These are phyloP conservation scores for Brassica nigra DNA, from an alignment of 345 rosid species.

Conservation along the genomic window DNA sequence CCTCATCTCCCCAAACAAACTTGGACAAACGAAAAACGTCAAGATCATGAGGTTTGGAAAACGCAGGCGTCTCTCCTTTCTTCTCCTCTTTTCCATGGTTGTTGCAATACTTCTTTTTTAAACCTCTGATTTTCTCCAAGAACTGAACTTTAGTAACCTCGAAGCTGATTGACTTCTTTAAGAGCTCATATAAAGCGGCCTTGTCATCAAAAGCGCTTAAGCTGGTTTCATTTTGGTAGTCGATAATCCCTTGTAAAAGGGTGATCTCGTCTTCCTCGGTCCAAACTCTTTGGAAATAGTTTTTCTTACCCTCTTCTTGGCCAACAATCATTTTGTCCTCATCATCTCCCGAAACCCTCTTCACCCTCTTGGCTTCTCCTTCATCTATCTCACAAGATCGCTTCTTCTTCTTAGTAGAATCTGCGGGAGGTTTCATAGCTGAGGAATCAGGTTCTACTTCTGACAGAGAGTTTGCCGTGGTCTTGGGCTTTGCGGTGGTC, in stretches of 20 bases:
- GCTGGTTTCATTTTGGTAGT: constrained; percentile 37
- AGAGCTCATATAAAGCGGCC: constrained; percentile 35
- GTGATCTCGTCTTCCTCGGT: constrained; percentile 49
- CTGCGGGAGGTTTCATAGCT: not conserved
- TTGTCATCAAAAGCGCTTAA: not conserved
- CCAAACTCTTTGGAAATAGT: constrained; percentile 43
- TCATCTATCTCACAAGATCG: constrained; percentile 3
- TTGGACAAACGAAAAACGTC: too few relatives aligned
- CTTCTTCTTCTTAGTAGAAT: constrained; percentile 3
- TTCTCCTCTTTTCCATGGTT: too few relatives aligned
- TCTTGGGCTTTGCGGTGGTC: not conserved
- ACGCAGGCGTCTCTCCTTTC: too few relatives aligned
- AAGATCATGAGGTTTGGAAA: too few relatives aligned
- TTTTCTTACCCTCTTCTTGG: constrained; percentile 24
- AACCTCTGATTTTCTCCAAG: too few relatives aligned
- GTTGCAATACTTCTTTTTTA: too few relatives aligned
- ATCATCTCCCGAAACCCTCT: not conserved
- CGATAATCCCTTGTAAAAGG: constrained; percentile 41
- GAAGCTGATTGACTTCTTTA: constrained; percentile 39
- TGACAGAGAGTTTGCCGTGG: not conserved
- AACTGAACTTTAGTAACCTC: constrained; percentile 40
- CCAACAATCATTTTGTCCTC: too few relatives aligned
- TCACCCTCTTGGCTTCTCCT: constrained; percentile 10
- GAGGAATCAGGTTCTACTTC: constrained; percentile 30
- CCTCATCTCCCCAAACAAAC: too few relatives aligned